Base-by-base conservation (phyloP, 192 early-diverging fungal genomes). In the Entomortierella chlamydospora region DNA sequence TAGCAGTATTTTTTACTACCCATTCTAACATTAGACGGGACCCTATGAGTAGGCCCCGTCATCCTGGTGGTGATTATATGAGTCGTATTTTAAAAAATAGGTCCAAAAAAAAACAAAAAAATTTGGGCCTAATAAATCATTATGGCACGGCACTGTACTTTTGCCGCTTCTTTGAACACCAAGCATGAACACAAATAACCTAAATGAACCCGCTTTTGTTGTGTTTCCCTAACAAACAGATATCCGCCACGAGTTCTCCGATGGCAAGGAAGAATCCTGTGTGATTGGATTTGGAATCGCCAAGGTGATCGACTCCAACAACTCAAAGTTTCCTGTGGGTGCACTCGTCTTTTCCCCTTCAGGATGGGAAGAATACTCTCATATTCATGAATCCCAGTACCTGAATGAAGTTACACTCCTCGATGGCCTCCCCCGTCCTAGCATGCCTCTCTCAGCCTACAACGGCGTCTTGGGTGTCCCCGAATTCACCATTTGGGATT, bases 391-490 rank as follows among this genome's bases (percentile, higher is more conserved):
- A 87, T 15, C 87, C 87, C 26, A 64, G 20, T 43, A 47, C 29
- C 57, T 91, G 18, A 64, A 68, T 10, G 84, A 89, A 62, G 88
- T 87, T 39, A 55, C 86, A 31, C 86, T 92, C 57, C 79, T 91
- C 20, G 82, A 93, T 12, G 91, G 93, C n/a, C 92, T 94, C 91
- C 87, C 94, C 28, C 90, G 63, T 47, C 30, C 70, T 3, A 47
- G 66, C 0, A 17, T 68, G 18, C 68, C 70, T 2, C 43, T 82
- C 6, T 51, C 50, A 9, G 58, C 66, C 53, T 70, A 71, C 52
- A 64, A 62, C 18, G 64, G 70, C 45, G 28, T 69, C 61, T 30
- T 78, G 29, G 62, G 65, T 10, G 52, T 57, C 41, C 49, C 52
- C 68, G 64, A 64, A 15, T 70, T 72, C 42, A 81, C 65, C 22